These are phyloP conservation scores for Podaxis sp. DNA, from an alignment of 768 basidiomycete species.

Conservation along the genomic window DNA sequence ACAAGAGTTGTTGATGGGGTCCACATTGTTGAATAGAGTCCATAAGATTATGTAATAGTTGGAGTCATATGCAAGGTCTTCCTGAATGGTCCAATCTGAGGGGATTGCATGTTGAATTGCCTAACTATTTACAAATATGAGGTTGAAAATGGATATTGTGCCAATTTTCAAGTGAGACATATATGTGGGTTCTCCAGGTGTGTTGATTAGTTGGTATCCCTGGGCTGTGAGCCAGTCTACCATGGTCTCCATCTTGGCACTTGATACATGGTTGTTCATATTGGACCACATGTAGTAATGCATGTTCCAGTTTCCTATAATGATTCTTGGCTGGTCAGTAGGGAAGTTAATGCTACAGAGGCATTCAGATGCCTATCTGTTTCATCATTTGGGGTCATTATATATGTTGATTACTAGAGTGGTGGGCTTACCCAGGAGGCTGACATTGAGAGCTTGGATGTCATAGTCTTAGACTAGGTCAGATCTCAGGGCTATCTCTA, in stretches of 20 bases:
- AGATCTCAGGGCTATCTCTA: slow-evolving; percentile 23
- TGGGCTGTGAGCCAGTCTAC: slow-evolving; percentile 21
- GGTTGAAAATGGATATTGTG: slow-evolving; percentile 21
- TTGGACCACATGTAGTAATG: slow-evolving; percentile 23
- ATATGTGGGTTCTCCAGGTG: slow-evolving; percentile 21
- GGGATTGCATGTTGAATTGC: slow-evolving; percentile 14
- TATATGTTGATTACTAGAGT: slow-evolving; percentile 26
- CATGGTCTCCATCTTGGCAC: slow-evolving; percentile 10
- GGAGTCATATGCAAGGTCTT: slow-evolving; percentile 18
- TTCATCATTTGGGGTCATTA: slow-evolving; percentile 15
- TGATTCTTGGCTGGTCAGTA: slow-evolving; percentile 18
- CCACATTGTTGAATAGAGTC: slow-evolving; percentile 17
- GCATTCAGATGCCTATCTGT: background rate
- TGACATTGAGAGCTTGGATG: slow-evolving; percentile 24
- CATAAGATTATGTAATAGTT: slow-evolving; percentile 23
- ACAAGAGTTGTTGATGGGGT: slow-evolving; percentile 19
- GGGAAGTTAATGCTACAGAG: slow-evolving; percentile 4
- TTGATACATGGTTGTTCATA: background rate
- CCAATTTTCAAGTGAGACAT: background rate
- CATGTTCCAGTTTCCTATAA: slow-evolving; percentile 27
- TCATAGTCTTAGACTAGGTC: slow-evolving; percentile 24
- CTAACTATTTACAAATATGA: slow-evolving; percentile 19
- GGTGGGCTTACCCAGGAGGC: slow-evolving; percentile 17
- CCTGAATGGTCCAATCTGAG: slow-evolving; percentile 22
- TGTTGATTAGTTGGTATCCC: slow-evolving; percentile 19